These are phyloP conservation scores for Paecilomyces fulvus DNA, from an alignment of 2,329 filamentous ascomycete genomes.

Conservation along the genomic window DNA sequence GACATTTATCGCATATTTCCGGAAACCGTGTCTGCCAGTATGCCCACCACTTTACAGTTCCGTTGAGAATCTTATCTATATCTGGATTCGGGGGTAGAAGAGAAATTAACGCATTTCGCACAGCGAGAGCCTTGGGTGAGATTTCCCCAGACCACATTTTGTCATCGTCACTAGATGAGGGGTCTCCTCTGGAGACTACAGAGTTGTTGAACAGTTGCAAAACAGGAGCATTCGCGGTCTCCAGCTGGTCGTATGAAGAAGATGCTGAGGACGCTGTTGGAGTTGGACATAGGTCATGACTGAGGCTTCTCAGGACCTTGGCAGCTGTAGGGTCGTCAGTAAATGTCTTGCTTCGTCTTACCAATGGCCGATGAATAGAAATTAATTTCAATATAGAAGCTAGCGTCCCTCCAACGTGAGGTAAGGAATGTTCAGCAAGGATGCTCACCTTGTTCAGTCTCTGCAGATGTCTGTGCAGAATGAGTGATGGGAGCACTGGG, in stretches of 20 bases:
- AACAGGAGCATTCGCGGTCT: conserved; percentile 27
- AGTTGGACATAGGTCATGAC: conserved; percentile 1
- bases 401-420: background rate
- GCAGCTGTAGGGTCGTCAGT: conserved; percentile 5
- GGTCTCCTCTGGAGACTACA: conserved; percentile 22
- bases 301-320: conserved; percentile 16
- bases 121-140: conserved; percentile 19
- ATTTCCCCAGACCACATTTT: conserved; percentile 14
- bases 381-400: background rate
- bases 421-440: background rate
- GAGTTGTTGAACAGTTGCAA: conserved; percentile 32
- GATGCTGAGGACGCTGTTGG: conserved; percentile 6
- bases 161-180: conserved; percentile 15
- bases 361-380: background rate
- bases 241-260: conserved; percentile 9
- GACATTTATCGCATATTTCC: conserved; percentile 14
- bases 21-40: conserved; percentile 27
- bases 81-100: conserved; percentile 27
- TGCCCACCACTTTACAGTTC: conserved; percentile 21
- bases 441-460: conserved; percentile 3
- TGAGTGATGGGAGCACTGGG: background rate
- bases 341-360: background rate
- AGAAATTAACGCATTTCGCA: conserved; percentile 18
- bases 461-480: background rate
- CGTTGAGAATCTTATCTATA: conserved; percentile 22